Percentiles rank a stretch among this genome's conserved stretches.
These are phyloP conservation scores for Penicillium sp. DNA, from an alignment of 2,329 filamentous ascomycete genomes.

Conservation along the genomic window DNA sequence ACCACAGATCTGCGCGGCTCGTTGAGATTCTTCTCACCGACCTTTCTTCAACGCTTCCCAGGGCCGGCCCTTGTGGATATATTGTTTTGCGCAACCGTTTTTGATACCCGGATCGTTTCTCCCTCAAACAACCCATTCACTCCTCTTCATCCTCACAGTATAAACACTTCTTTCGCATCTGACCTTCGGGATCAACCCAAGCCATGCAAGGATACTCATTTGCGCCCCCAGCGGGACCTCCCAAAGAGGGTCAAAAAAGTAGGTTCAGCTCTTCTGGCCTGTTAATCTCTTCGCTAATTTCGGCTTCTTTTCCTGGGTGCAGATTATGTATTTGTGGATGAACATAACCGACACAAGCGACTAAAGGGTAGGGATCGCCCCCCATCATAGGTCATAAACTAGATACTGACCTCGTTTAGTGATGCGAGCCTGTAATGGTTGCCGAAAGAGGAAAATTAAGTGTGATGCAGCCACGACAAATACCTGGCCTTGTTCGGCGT, in stretches of 20 bases:
- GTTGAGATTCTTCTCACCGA: no score
- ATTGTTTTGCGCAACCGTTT: not conserved
- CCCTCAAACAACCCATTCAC: not conserved
- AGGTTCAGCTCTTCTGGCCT: constrained; percentile 40
- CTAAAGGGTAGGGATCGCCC: constrained; percentile 70
- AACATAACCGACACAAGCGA: constrained; percentile 96
- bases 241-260: constrained; percentile 83
- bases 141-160: not conserved
- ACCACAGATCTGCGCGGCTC: no score
- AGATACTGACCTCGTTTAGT: constrained; percentile 56
- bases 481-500: constrained; percentile 95
- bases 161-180: constrained; percentile 23
- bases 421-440: constrained; percentile 96
- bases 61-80: constrained; percentile 22
- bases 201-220: constrained; percentile 74
- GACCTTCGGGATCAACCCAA: not conserved
- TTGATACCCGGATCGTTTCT: constrained; percentile 2
- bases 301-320: constrained; percentile 8
- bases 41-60: not conserved
- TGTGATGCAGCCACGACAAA: constrained; percentile 97
- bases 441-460: constrained; percentile 92
- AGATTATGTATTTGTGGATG: constrained; percentile 99
- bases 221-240: constrained; percentile 64
- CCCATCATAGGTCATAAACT: not conserved
- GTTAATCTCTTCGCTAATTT: constrained; percentile 11